Percentiles rank a stretch among this genome's conserved stretches.
Evolutionary conservation across 2,329 filamentous ascomycete genomes (phyloP).

Genomic region (Claviceps capensis): DNA sequence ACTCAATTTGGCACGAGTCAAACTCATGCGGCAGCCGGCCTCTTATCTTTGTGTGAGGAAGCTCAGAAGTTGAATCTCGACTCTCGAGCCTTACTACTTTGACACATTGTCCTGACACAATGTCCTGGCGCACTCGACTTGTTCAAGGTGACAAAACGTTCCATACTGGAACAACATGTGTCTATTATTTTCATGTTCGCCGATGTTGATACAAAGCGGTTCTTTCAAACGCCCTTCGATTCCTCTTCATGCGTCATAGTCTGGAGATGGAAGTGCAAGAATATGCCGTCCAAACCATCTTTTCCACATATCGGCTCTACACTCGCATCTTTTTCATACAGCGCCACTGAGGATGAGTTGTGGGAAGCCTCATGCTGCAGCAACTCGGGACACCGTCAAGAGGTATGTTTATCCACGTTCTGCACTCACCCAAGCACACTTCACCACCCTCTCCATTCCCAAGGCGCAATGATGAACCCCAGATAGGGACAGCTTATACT

Average conservation of each 20-base stretch:
- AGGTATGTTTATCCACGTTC: constrained; percentile 14
- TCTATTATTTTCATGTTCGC: too few relatives aligned
- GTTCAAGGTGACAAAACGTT: too few relatives aligned
- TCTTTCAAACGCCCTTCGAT: too few relatives aligned
- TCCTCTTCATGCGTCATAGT: constrained; percentile 1
- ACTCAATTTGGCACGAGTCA: too few relatives aligned
- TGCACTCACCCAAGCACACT: background rate
- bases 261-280: constrained; percentile 13
- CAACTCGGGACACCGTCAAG: constrained; percentile 69
- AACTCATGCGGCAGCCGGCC: too few relatives aligned
- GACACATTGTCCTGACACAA: too few relatives aligned
- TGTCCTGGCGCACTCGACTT: too few relatives aligned
- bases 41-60: too few relatives aligned
- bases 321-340: constrained; percentile 76
- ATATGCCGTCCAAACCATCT: constrained; percentile 44
- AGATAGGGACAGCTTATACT: constrained; percentile 99
- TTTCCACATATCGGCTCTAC: constrained; percentile 66
- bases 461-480: constrained; percentile 74
- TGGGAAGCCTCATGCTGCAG: constrained; percentile 46
- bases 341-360: constrained; percentile 63
- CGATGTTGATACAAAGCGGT: too few relatives aligned
- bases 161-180: too few relatives aligned
- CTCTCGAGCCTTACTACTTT: too few relatives aligned
- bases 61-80: too few relatives aligned
- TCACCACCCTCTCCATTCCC: background rate